Percentiles rank a stretch among this genome's conserved stretches.
Evolutionary conservation across 176 grass and related monocot species (phyloP).

Genomic region (Avena atlantica): DNA sequence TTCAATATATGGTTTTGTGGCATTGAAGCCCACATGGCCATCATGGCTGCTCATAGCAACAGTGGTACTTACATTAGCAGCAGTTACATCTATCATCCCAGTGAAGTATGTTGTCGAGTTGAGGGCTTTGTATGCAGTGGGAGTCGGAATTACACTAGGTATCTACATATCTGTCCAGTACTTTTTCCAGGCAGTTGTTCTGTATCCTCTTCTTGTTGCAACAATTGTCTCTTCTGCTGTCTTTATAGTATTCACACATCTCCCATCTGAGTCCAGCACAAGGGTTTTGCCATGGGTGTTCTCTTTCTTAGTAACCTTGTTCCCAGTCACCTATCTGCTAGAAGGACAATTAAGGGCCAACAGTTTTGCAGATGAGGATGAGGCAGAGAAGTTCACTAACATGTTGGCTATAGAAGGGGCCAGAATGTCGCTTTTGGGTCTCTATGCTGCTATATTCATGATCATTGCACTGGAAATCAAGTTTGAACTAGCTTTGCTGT

Average conservation of each 20-base stretch:
- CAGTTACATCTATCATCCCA: constrained; percentile 90
- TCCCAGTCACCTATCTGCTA: constrained; percentile 92
- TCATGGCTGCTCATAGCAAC: constrained; percentile 94
- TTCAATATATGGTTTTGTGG: constrained; percentile 88
- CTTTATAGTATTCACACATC: constrained; percentile 88
- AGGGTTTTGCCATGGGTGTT: constrained; percentile 96
- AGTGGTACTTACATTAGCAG: constrained; percentile 82
- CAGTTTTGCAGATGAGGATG: constrained; percentile 76
- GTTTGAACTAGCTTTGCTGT: constrained; percentile 81
- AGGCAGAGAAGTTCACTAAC: constrained; percentile 83
- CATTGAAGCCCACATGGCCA: constrained; percentile 88
- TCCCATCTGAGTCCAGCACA: constrained; percentile 95
- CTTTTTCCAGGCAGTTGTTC: constrained; percentile 84
- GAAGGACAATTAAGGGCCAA: constrained; percentile 91
- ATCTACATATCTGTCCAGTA: constrained; percentile 97
- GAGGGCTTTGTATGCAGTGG: constrained; percentile 79
- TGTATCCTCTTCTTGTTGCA: constrained; percentile 95
- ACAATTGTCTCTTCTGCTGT: constrained; percentile 77
- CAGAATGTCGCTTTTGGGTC: constrained; percentile 92
- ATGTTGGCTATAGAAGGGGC: constrained; percentile 93
- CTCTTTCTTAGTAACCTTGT: constrained; percentile 81
- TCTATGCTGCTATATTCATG: constrained; percentile 99
- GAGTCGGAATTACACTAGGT: constrained; percentile 78
- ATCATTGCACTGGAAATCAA: constrained; percentile 93
- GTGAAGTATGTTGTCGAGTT: constrained; percentile 94